Evolutionary conservation across 2,329 filamentous ascomycete species (phyloP).

Genomic region (Pestalotiopsis sp.): DNA sequence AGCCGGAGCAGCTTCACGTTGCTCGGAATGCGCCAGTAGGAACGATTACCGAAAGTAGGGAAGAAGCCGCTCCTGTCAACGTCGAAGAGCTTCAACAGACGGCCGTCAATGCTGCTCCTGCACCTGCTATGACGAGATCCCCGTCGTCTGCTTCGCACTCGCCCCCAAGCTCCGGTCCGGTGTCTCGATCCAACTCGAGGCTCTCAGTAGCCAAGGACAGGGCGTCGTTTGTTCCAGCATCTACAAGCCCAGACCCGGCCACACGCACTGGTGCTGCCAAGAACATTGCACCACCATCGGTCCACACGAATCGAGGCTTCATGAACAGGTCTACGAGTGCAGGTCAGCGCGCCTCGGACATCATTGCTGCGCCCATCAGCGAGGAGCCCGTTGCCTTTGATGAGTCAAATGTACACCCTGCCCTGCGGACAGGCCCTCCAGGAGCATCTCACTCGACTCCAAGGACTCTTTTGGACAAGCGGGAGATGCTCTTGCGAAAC

Average conservation of each 20-base stretch:
- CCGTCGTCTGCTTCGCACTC: slow-evolving; percentile 30
- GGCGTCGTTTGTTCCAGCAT: background rate
- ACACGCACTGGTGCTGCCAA: slow-evolving; percentile 13
- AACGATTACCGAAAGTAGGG: slow-evolving; percentile 35
- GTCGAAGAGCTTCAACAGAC: slow-evolving; percentile 68
- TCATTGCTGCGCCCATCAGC: slow-evolving; percentile 18
- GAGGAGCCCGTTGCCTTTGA: slow-evolving; percentile 40
- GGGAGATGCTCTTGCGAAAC: slow-evolving; percentile 56
- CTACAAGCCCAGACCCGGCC: background rate
- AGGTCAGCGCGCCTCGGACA: slow-evolving; percentile 27
- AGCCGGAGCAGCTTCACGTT: slow-evolving; percentile 61
- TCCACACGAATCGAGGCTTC: slow-evolving; percentile 22
- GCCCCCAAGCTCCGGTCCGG: slow-evolving; percentile 18
- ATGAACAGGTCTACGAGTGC: slow-evolving; percentile 25
- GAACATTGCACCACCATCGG: background rate
- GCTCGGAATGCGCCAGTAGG: slow-evolving; percentile 40
- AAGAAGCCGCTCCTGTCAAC: slow-evolving; percentile 64
- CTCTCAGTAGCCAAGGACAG: background rate
- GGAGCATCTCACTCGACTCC: slow-evolving; percentile 54
- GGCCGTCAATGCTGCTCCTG: slow-evolving; percentile 51
- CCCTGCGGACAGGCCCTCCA: slow-evolving; percentile 40
- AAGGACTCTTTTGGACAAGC: slow-evolving; percentile 58
- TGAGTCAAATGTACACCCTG: slow-evolving; percentile 16
- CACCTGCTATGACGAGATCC: slow-evolving; percentile 35
- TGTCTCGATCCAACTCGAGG: slow-evolving; percentile 24